Evolutionary conservation across 108 stramenopile genomes (phyloP).

Genomic region (Nannochloropsis granulata): DNA sequence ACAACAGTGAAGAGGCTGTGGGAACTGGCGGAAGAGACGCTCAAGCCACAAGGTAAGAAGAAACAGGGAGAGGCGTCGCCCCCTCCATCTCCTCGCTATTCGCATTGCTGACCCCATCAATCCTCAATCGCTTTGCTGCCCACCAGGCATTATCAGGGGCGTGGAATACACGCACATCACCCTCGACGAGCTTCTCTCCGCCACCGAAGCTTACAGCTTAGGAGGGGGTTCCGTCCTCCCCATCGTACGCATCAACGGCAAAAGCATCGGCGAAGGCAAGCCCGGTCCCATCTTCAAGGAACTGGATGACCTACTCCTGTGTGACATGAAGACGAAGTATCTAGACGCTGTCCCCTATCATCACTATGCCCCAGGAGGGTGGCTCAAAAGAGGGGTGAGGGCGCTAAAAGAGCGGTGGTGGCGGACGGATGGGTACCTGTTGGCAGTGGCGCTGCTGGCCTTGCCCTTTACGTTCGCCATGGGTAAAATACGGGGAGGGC

Average conservation of each 20-base stretch:
- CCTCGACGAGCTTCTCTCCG: neutral
- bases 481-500: neutral
- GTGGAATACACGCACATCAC: neutral
- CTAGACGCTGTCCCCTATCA: neutral
- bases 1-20: slow-evolving; percentile 11
- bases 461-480: neutral
- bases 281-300: neutral
- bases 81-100: too few species aligned
- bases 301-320: neutral
- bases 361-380: neutral
- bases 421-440: neutral
- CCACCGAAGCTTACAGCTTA: neutral
- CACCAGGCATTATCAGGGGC: neutral
- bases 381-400: neutral
- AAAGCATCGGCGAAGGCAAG: neutral
- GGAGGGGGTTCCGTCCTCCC: neutral
- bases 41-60: neutral
- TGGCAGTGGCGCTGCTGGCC: neutral
- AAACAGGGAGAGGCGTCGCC: too few species aligned
- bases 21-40: neutral
- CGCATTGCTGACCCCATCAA: too few species aligned
- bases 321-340: neutral
- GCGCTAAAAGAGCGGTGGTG: neutral
- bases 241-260: neutral
- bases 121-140: neutral